Evolutionary conservation across 2,329 filamentous ascomycete species (phyloP).

Genomic region (Xylariaceae sp.): DNA sequence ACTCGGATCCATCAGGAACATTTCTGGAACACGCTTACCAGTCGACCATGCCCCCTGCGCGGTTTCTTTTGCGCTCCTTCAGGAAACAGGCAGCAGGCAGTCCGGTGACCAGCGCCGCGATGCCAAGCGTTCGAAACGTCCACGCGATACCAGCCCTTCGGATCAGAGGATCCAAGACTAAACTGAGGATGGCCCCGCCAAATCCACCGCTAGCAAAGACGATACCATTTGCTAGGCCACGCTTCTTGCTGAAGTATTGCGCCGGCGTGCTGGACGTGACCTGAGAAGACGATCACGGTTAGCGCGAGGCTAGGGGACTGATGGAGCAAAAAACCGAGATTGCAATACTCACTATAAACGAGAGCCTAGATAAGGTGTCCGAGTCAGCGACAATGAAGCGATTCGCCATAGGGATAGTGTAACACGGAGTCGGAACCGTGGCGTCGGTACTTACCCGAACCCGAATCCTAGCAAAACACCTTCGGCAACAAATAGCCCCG

Average conservation of each 20-base stretch:
- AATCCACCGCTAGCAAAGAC: conserved; percentile 51
- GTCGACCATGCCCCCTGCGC: conserved; percentile 36
- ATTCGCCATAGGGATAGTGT: too few species aligned
- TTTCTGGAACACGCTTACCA: conserved; percentile 30
- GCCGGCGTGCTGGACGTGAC: conserved; percentile 45
- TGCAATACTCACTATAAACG: conserved; percentile 16
- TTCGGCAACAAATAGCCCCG: conserved; percentile 33
- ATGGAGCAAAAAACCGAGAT: neutral
- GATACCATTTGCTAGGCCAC: conserved; percentile 52
- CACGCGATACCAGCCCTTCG: conserved; percentile 35
- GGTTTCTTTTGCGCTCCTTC: conserved; percentile 36
- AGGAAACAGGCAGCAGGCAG: conserved; percentile 43
- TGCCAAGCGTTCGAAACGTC: conserved; percentile 40
- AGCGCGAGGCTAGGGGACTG: neutral
- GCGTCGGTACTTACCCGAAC: conserved; percentile 15
- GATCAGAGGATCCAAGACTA: conserved; percentile 46
- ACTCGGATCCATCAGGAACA: neutral
- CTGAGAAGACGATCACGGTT: conserved; percentile 16
- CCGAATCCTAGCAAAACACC: conserved; percentile 18
- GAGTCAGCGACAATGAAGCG: conserved; percentile 1
- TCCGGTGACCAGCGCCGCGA: conserved; percentile 41
- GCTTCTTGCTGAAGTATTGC: conserved; percentile 50
- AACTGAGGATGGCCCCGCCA: conserved; percentile 49
- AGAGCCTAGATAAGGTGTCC: conserved; percentile 6
- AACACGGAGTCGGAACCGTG: neutral